phyloP scores from a whole-genome alignment of 805 yeast species.

The Metschnikowia noctiluminum region DNA sequence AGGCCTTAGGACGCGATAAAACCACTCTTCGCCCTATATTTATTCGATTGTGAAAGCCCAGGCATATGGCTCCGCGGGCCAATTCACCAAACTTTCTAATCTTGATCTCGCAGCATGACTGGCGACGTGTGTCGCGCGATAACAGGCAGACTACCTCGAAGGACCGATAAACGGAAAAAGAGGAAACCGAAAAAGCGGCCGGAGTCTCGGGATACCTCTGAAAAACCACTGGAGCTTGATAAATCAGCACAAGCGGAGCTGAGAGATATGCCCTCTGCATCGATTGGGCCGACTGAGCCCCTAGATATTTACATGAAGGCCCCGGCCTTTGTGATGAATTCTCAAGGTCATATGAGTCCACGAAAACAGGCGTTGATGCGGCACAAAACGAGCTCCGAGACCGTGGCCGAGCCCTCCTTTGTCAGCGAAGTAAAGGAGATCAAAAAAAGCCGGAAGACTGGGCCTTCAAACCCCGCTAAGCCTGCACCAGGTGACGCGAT shows the following conservation, averaged over 20 bases:
- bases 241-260: neutral
- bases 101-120: neutral
- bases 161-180: conserved; percentile 6
- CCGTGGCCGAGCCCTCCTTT: conserved; percentile 17
- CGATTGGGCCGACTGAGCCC: neutral
- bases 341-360: conserved; percentile 25
- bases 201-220: neutral
- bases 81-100: neutral
- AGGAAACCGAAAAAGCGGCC: conserved; percentile 5
- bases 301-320: too few species aligned
- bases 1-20: neutral
- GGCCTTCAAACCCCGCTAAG: neutral
- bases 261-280: neutral
- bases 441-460: conserved; percentile 18
- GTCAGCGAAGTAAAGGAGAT: conserved; percentile 28
- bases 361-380: conserved; percentile 39
- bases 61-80: neutral
- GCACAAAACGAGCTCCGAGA: conserved; percentile 30
- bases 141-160: conserved; percentile 3
- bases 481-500: conserved; percentile 3
- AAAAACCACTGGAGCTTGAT: neutral
- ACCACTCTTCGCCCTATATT: neutral
- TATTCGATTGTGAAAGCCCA: too few species aligned
- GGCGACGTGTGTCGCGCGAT: conserved; percentile 7
- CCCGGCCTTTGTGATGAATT: neutral